Base-by-base conservation (phyloP, 768 basidiomycete genomes). In the Macrocybe gigantea region DNA sequence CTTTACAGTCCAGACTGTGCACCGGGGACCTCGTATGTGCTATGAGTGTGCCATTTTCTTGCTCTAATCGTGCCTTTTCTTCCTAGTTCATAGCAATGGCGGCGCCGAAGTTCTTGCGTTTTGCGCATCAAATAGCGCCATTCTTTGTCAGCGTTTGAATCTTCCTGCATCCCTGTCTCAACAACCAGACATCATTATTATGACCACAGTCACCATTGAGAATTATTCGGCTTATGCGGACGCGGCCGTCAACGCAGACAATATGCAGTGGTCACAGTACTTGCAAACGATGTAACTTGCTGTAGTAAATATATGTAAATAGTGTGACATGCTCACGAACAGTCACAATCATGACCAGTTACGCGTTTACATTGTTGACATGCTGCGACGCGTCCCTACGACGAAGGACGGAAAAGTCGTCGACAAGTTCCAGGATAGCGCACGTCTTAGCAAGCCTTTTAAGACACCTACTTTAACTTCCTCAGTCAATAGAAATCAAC, bases 371-470 rank as follows among this genome's bases (percentile, higher is more conserved):
- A 48, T 6, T 32, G 41, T 41, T 15, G 42, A 33, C 38, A 90
- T 91, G 88, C 71, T 91, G 32, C 79, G 77, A 49, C 79, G 87
- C 10, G 64, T 69, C 7, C 88, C 88, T 22, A 83, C 82, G 0
- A 87, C 83, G 1, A 65, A 69, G 13, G 87, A 90, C 49, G 88
- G 88, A 30, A 80, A 78, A 55, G 65, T 72, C 8, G 70, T 88
- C 5, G 82, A 86, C 56, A 72, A 82, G 54, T 75, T 86, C 0
- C 79, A 80, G 45, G 88, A 88, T 60, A 88, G 84, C 56, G 72
- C 66, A 11, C 81, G 87, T 41, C 66, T 91, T 30, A 84, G 82
- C 68, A 83, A 84, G 56, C 90, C 87, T 0, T 93, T 91, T 73
- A 91, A 89, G 60, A 70, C 83, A 1, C 90, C 90, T 4, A 75